Evolutionary conservation across 78 protist genomes (phyloP), one percentile per base, ranked within the genome.

Genomic region (Guillardia theta): DNA sequence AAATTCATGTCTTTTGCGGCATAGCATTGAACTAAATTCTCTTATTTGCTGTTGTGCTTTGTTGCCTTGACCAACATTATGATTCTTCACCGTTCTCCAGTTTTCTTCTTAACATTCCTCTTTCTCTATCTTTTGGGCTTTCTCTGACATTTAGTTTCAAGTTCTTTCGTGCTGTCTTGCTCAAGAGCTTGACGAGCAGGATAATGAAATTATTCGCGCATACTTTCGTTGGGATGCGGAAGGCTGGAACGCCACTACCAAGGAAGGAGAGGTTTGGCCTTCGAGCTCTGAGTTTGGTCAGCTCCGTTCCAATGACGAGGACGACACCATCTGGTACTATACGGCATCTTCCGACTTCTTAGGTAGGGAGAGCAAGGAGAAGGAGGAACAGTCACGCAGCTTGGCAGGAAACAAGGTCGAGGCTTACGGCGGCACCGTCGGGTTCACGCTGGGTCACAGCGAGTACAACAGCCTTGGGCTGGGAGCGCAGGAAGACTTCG

Each of bases 401-500:
- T 54, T 54, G 27, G 46, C 50, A 80, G 90, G 90, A 33, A 44
- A 80, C 48, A 80, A 80, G 27, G 48, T 19, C 6, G 90, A 80
- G 45, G 90, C 90, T 27, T 80, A 43, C 90, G 90, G 90, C 19
- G 90, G 90, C 2, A 80, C 90, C 37, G 18, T 80, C 90, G 45
- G 53, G 37, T 80, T 80, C 53, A 80, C 90, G 6, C 90, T 80
- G 6, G 90, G 90, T 3, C 90, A 80, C 37, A 80, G 90, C 90
- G 90, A 80, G 90, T 80, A 80, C 90, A 80, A 80, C 90, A 80
- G 90, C 10, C 90, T 80, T 80, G 90, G 90, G 39, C 90, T 80
- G 44, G 90, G 90, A 4, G 46, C 48, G 24, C 90, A 80, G 90
- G 90, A 80, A 2, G 90, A 39, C 27, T 80, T 27, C 33, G 90